Conservation (phyloP, 2,329 filamentous ascomycete species). For the Diplodia intermedia region DNA sequence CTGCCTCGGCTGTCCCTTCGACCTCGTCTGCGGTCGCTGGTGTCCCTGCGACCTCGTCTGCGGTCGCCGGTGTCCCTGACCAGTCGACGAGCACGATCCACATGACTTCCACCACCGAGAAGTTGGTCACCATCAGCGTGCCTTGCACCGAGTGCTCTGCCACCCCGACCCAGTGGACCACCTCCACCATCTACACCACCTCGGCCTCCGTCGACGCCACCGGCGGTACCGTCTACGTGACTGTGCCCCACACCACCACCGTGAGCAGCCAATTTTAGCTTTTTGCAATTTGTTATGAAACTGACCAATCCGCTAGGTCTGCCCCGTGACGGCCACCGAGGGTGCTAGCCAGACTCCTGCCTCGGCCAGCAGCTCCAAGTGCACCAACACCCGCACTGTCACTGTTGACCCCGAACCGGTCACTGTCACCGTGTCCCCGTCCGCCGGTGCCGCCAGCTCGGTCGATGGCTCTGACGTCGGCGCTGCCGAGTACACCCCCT, state of each 20-base stretch:
- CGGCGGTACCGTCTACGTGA: constrained; percentile 17
- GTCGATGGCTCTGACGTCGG: not conserved
- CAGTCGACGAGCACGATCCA: constrained; percentile 19
- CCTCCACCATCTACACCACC: constrained; percentile 31
- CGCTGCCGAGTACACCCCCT: constrained; percentile 11
- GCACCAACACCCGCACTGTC: constrained; percentile 27
- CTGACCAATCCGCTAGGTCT: constrained; percentile 15
- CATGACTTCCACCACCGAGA: constrained; percentile 20
- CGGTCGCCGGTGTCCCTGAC: not conserved
- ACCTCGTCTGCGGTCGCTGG: too few relatives aligned
- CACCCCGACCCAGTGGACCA: constrained; percentile 23
- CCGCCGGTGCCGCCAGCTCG: constrained; percentile 2
- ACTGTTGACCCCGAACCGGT: constrained; percentile 27
- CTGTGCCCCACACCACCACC: constrained; percentile 30
- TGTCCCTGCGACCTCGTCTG: too few relatives aligned
- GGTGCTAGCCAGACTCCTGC: not conserved
- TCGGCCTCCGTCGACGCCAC: constrained; percentile 19
- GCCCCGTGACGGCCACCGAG: constrained; percentile 32
- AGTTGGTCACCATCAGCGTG: constrained; percentile 9
- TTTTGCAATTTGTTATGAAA: not conserved
- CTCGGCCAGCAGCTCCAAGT: constrained; percentile 11
- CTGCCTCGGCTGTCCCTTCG: not conserved
- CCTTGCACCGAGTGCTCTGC: constrained; percentile 7
- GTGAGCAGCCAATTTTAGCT: not conserved
- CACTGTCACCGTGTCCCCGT: constrained; percentile 21